Conservation (phyloP, 495 filamentous ascomycete species). For the Staphylotrichum longicolle region DNA sequence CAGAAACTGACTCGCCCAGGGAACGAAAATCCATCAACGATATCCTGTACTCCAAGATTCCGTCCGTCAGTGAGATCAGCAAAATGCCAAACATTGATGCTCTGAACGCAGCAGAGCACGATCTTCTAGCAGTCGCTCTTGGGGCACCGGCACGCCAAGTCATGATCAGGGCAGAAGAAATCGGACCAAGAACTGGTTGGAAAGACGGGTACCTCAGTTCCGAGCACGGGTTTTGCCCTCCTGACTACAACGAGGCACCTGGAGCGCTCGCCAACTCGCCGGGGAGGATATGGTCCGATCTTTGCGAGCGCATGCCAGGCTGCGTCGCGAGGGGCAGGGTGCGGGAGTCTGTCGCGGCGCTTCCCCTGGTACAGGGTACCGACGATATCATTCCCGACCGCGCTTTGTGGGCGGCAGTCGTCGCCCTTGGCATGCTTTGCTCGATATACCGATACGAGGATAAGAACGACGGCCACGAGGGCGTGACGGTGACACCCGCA, state of each 20-base stretch:
- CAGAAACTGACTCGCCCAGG: constrained; percentile 6
- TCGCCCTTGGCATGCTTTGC: constrained; percentile 51
- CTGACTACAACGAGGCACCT: constrained; percentile 48
- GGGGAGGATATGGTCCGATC: constrained; percentile 52
- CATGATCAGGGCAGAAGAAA: constrained; percentile 51
- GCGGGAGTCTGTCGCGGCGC: constrained; percentile 46
- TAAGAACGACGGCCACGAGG: constrained; percentile 52
- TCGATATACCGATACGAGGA: constrained; percentile 53
- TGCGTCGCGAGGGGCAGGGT: constrained; percentile 50
- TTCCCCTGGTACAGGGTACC: constrained; percentile 48
- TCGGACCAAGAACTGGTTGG: constrained; percentile 51
- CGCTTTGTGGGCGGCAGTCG: constrained; percentile 52
- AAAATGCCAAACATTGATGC: constrained; percentile 41
- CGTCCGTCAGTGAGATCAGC: constrained; percentile 33
- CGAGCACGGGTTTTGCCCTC: constrained; percentile 51
- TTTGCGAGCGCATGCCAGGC: constrained; percentile 54
- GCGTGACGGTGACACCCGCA: constrained; percentile 38
- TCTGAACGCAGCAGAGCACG: constrained; percentile 45
- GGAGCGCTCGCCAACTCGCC: constrained; percentile 48
- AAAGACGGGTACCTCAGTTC: constrained; percentile 53
- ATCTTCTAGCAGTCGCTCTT: constrained; percentile 50
- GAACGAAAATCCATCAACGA: constrained; percentile 44
- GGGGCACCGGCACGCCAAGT: constrained; percentile 53
- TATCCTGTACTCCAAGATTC: constrained; percentile 37
- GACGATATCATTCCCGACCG: constrained; percentile 50